phyloP scores from a whole-genome alignment of 176 grass and related monocot species.

The Canna indica region DNA sequence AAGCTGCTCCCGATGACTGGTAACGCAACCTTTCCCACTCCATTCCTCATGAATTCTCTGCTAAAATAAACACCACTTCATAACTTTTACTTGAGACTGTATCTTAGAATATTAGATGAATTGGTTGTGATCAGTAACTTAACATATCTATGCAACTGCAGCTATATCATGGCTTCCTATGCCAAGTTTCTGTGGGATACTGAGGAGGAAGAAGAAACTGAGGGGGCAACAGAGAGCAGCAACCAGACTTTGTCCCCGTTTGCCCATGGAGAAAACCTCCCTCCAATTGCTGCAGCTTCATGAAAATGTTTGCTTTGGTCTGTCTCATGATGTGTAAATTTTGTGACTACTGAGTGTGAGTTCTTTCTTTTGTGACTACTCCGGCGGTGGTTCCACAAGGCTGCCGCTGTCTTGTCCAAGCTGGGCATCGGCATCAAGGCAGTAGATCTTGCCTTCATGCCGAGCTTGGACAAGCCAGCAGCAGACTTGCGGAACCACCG shows the following conservation, averaged over 20 bases:
- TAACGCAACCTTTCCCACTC: not conserved
- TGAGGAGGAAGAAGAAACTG: not conserved
- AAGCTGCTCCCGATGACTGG: conserved; percentile 57
- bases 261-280: not conserved
- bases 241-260: not conserved
- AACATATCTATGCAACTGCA: not conserved
- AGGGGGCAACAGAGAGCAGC: not conserved
- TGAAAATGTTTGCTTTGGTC: not conserved
- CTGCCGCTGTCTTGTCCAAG: too few species aligned
- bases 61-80: not conserved
- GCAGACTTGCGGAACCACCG: too few species aligned
- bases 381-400: too few species aligned
- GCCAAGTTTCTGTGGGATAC: conserved; percentile 6
- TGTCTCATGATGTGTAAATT: not conserved
- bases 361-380: too few species aligned
- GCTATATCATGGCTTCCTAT: conserved; percentile 10
- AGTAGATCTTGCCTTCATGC: too few species aligned
- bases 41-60: not conserved
- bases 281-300: not conserved
- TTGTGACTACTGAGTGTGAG: not conserved
- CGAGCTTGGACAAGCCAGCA: too few species aligned
- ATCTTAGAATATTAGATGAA: too few species aligned
- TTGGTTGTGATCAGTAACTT: too few species aligned
- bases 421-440: too few species aligned
- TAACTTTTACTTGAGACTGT: too few species aligned